Evolutionary conservation across 2,329 filamentous ascomycete genomes (phyloP), one percentile per base, ranked within the genome.

Genomic region (Colletotrichum gigasporum): DNA sequence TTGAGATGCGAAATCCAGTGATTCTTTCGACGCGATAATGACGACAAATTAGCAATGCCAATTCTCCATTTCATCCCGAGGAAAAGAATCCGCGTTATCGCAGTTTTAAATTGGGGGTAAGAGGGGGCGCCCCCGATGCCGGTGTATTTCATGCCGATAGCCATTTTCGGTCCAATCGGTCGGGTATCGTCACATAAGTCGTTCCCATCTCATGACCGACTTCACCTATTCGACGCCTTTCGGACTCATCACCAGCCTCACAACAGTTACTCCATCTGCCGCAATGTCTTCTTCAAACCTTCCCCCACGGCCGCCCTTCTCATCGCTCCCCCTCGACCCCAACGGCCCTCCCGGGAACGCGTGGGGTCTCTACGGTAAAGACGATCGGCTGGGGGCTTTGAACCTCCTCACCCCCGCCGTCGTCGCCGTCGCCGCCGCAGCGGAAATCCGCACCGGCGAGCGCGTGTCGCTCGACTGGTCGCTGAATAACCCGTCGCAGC

Each of bases 381-480:
- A 76, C 3, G 85, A 87, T 63, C 75, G 87, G 67, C 76, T 85
- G 10, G 85, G 85, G 22, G 85, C 82, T 69, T 75, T 88, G 1
- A 87, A 87, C 70, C 76, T 85, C 2, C 77, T 87, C 56, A 87
- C 84, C 41, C 81, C 84, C 2, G 78, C 85, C 1, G 74, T 83
- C 24, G 66, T 68, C 32, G 64, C 54, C 12, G 51, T 50, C 1
- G 64, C 66, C 2, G 53, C 66, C 5, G 53, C 63, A 20, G 75
- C 76, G 5, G 64, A 68, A 26, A 67, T 68, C 30, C 20, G 5
- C 14, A 64, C 54, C 1, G 66, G 66, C 3, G 42, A 65, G 3
- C 78, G 76, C 3, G 67, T 78, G 0, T 74, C 77, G 5, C 72
- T 72, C 0, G 75, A 79, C 52, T 77, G 75, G 74, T 71, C 73